Conservation (phyloP, 2,329 filamentous ascomycete species). For the Cercospora beticola region DNA sequence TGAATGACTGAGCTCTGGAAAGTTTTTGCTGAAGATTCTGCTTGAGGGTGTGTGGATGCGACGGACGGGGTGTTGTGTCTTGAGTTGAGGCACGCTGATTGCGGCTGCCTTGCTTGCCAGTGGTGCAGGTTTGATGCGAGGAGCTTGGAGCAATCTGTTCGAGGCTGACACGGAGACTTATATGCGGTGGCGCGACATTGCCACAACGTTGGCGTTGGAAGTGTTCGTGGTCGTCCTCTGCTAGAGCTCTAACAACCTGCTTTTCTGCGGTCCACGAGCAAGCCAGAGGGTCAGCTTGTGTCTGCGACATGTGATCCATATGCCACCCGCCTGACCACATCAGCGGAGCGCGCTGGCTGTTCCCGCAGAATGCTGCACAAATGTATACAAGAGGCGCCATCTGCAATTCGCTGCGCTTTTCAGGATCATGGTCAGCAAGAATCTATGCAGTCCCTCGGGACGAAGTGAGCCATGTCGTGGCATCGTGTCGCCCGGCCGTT, state of each 20-base stretch:
- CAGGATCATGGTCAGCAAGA: not conserved
- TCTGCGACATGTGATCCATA: slow-evolving; percentile 7
- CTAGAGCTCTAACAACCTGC: not conserved
- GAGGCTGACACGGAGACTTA: slow-evolving; percentile 3
- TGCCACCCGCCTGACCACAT: slow-evolving; percentile 10
- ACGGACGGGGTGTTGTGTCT: not conserved
- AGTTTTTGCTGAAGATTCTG: not conserved
- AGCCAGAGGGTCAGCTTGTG: slow-evolving; percentile 10
- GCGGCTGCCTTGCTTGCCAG: slow-evolving; percentile 8
- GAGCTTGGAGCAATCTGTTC: slow-evolving; percentile 2
- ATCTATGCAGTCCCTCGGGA: not conserved
- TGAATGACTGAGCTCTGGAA: not conserved
- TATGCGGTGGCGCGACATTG: not conserved
- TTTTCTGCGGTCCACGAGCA: slow-evolving; percentile 7
- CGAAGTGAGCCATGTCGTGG: not conserved
- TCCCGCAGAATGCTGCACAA: not conserved
- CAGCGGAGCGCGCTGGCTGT: not conserved
- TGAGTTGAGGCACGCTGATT: slow-evolving; percentile 1
- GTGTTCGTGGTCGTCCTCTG: not conserved
- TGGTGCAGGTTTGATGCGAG: slow-evolving; percentile 12
- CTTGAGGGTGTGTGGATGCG: not conserved
- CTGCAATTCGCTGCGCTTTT: not conserved
- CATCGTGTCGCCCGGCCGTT: not conserved
- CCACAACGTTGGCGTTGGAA: not conserved
- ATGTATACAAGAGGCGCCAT: not conserved